Base-by-base conservation (phyloP, 1,139 yeast genomes). In the Magnusiomyces ingens region DNA sequence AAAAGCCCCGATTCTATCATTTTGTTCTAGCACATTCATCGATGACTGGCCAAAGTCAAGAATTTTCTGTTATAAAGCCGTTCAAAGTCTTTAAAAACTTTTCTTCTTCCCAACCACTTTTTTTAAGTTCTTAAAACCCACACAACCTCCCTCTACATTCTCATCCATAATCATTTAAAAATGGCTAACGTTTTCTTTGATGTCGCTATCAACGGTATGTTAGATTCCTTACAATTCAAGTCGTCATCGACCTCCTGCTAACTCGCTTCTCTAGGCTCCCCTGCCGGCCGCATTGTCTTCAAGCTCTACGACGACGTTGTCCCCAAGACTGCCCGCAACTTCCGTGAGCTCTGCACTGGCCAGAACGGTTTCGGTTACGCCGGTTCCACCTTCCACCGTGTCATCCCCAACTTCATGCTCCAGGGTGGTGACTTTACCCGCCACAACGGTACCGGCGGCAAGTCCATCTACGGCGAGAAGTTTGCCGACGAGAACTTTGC, bases 321-420 rank as follows among this genome's bases (percentile, higher is more conserved):
- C 62, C 99, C 99, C 80, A 90, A 91, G 85, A 93, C 99, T 63
- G 82, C 96, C 65, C 96, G 89, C 78, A 93, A 93, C 81, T 93
- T 93, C 90, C 84, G 96, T 76, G 97, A 96, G 63, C 80, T 93
- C 68, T 79, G 86, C 74, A 93, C 98, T 63, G 98, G 98, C 70
- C 97, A 91, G 80, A 86, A 91, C 80, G 98, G 98, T 59, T 91
- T 79, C 72, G 98, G 98, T 67, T 91, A 85, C 83, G 84, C 85
- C 69, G 83, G 81, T 67, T 90, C 97, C 55, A 75, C 84, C 65
- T 93, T 93, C 96, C 99, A 93, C 91, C 84, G 99, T 78, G 96
- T 93, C 65, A 93, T 93, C 69, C 98, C 98, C 66, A 84, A 87
- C 64, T 93, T 93, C 82, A 93, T 93, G 99, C 80, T 91, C 73